Evolutionary conservation across 2,329 filamentous ascomycete genomes (phyloP), one percentile per base, ranked within the genome.

Genomic region (Fusarium foetens): DNA sequence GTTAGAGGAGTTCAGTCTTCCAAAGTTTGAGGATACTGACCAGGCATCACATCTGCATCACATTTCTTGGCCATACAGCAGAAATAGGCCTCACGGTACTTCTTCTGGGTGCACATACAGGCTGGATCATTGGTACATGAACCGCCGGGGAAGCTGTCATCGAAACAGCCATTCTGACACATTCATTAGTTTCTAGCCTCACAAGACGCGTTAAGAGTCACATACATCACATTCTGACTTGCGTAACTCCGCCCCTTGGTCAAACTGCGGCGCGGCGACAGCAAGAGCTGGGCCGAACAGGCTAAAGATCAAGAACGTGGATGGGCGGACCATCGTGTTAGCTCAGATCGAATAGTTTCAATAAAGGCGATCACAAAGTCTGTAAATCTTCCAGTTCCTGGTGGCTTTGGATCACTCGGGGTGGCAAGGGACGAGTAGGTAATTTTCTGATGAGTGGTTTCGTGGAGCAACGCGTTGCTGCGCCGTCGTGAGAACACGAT

Each of bases 141-240:
- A 11, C 63, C 63, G 6, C 36, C 51, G 0, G 63, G 61, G 25
- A 66, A 66, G 16, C 42, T 66, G 13, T 11, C n/a, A 19, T 31
- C 29, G 11, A 66, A 66, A n/a, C 61, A 66, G 4, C 21, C 42
- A 21, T 66, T 66, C 61, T 66, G 1, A 13, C 8, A 4, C 4
- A 23, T 2, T 1, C 7, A 11, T 66, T 16, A 66, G 51, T 9
- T 19, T 0, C 1, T 0, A 0, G 2, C 9, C 5, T 19, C 16
- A 8, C 1, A 13, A 13, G 1, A 6, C 7, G 16, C 2, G 10
- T 16, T 14, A 2, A 0, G 2, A 17, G n/a, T 0, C 6, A 25
- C 48, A 42, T 31, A 27, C 60, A n/a, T 65, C 48, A 6, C 60
- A 66, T 3, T 66, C 46, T 35, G 63, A 65, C 7, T 64, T 66